phyloP scores from a whole-genome alignment of 805 yeast species.

The Candida oleophila region DNA sequence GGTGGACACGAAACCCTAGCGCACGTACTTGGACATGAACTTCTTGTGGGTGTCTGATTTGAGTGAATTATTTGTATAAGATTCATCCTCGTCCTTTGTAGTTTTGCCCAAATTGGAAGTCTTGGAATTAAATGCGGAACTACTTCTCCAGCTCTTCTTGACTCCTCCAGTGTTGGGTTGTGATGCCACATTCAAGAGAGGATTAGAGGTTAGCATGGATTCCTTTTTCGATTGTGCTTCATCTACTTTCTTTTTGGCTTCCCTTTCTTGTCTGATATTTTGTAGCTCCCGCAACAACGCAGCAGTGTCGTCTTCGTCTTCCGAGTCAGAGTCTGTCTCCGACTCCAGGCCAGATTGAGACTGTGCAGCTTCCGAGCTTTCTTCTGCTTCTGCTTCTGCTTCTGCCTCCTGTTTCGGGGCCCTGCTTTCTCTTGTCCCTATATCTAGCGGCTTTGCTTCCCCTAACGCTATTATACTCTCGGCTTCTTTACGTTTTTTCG shows the following conservation, averaged over 20 bases:
- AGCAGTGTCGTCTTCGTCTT: conserved; percentile 15
- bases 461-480: not conserved
- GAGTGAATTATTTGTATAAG: conserved; percentile 32
- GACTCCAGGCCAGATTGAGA: conserved; percentile 9
- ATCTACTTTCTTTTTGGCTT: conserved; percentile 7
- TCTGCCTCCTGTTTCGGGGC: conserved; percentile 5
- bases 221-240: conserved; percentile 6
- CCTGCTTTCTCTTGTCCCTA: not conserved
- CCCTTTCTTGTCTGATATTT: conserved; percentile 12
- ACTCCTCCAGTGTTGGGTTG: conserved; percentile 5
- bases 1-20: too few species aligned
- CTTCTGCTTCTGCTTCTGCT: conserved; percentile 18
- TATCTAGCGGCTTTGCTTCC: too few species aligned
- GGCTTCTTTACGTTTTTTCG: not conserved
- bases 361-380: conserved; percentile 26
- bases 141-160: conserved; percentile 31
- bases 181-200: conserved; percentile 7
- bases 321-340: not conserved
- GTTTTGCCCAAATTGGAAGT: conserved; percentile 1
- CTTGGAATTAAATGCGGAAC: conserved; percentile 21
- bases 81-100: conserved; percentile 3
- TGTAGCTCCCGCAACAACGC: conserved; percentile 20
- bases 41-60: conserved; percentile 34
- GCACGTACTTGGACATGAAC: conserved; percentile 33
- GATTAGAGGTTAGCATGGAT: conserved; percentile 10